Conservation (phyloP, 177 flowering plant species). For the Vitis hybrid region DNA sequence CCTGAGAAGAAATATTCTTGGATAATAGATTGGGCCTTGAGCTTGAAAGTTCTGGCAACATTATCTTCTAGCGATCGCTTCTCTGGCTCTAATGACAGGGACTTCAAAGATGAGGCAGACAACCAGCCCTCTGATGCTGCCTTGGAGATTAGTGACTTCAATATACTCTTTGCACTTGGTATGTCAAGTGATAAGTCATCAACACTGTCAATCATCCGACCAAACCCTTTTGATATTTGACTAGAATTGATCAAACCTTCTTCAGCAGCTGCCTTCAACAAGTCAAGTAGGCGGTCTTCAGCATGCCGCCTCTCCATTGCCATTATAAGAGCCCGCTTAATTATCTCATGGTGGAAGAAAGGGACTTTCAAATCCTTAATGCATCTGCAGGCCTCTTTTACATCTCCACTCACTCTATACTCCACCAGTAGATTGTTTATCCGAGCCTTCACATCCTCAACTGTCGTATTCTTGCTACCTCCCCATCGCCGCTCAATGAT, state of each 20-base stretch:
- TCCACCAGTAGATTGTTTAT: conserved; percentile 58
- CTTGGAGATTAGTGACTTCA: conserved; percentile 64
- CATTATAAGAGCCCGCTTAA: conserved; percentile 63
- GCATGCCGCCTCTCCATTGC: conserved; percentile 68
- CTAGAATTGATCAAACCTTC: conserved; percentile 73
- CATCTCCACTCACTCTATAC: conserved; percentile 66
- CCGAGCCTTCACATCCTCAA: conserved; percentile 60
- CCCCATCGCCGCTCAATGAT: conserved; percentile 73
- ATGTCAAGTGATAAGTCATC: conserved; percentile 78
- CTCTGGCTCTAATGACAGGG: conserved; percentile 34
- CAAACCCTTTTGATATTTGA: conserved; percentile 67
- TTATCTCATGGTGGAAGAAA: conserved; percentile 79
- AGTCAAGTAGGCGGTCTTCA: conserved; percentile 50
- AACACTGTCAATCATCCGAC: conserved; percentile 56
- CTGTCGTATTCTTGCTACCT: conserved; percentile 59
- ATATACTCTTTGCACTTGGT: conserved; percentile 51
- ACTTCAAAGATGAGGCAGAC: conserved; percentile 59
- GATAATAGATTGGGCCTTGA: conserved; percentile 52
- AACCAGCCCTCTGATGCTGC: conserved; percentile 87
- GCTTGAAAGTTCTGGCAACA: conserved; percentile 40
- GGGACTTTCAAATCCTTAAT: conserved; percentile 76
- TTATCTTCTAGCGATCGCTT: conserved; percentile 37
- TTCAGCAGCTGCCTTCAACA: conserved; percentile 62
- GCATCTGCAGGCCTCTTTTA: conserved; percentile 70
- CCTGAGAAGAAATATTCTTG: conserved; percentile 69